These are phyloP conservation scores for Stevia rebaudiana DNA, from an alignment of 140 eudicot species.

Conservation along the genomic window DNA sequence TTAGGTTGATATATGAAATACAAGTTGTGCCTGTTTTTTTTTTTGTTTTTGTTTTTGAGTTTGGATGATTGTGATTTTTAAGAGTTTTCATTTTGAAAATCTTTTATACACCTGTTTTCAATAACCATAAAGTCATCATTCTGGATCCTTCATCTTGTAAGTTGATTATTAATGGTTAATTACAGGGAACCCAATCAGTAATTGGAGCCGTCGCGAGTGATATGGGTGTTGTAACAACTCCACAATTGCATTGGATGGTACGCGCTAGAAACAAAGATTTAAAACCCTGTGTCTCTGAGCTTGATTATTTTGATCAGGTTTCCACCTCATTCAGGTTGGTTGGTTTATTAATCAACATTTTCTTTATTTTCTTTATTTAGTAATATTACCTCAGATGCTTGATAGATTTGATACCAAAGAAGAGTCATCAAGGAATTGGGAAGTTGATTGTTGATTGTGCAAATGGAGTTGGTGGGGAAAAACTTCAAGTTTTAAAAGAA, in stretches of 20 bases:
- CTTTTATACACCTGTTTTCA: background rate
- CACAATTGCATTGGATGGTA: conserved; percentile 98
- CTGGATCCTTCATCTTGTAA: background rate
- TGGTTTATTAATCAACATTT: background rate
- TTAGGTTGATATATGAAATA: background rate
- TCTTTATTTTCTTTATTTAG: background rate
- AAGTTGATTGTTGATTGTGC: conserved; percentile 77
- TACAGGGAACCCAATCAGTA: conserved; percentile 71
- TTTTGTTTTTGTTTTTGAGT: background rate
- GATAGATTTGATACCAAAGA: conserved; percentile 63
- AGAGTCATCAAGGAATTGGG: conserved; percentile 34
- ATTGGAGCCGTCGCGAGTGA: conserved; percentile 53
- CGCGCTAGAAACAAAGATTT: conserved; percentile 59
- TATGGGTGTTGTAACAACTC: conserved; percentile 80
- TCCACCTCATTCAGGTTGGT: conserved; percentile 67
- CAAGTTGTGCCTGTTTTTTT: background rate
- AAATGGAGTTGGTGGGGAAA: conserved; percentile 93
- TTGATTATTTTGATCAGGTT: conserved; percentile 59
- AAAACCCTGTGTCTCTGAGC: conserved; percentile 63
- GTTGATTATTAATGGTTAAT: conserved; percentile 8
- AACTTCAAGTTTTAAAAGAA: conserved; percentile 60
- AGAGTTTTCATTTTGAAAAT: background rate
- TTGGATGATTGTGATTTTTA: background rate
- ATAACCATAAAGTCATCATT: background rate
- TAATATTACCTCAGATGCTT: conserved; percentile 46